Percentiles rank a stretch among this genome's conserved stretches.
Evolutionary conservation across 2,329 filamentous ascomycete genomes (phyloP).

Genomic region (Fusarium decemcellulare): DNA sequence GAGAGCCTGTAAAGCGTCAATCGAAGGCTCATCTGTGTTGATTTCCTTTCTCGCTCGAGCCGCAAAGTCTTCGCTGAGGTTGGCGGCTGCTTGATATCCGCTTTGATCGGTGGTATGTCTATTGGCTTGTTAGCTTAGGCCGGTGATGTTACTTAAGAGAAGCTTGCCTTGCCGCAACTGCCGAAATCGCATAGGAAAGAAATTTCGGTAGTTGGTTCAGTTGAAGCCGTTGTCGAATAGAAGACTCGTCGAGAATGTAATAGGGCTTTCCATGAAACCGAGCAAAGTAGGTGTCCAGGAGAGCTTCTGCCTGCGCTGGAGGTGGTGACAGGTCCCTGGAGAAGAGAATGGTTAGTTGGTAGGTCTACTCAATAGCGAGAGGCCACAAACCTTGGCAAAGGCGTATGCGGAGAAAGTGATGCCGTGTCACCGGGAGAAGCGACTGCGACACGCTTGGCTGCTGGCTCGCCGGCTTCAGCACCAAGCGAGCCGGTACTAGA

Average conservation of each 20-base stretch:
- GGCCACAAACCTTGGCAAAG: slow-evolving; percentile 39
- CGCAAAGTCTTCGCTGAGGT: slow-evolving; percentile 80
- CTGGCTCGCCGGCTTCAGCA: slow-evolving; percentile 51
- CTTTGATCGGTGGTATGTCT: slow-evolving; percentile 78
- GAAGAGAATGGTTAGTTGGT: slow-evolving; percentile 21
- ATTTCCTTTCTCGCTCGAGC: slow-evolving; percentile 77
- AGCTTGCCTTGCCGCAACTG: slow-evolving; percentile 72
- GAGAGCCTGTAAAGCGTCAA: slow-evolving; percentile 83
- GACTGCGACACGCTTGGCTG: slow-evolving; percentile 57
- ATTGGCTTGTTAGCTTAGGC: slow-evolving; percentile 8
- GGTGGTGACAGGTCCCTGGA: slow-evolving; percentile 62
- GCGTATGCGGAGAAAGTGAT: slow-evolving; percentile 46
- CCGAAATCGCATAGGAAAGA: slow-evolving; percentile 70
- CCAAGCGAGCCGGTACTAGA: slow-evolving; percentile 43
- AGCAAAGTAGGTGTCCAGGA: slow-evolving; percentile 85
- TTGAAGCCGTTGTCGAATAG: slow-evolving; percentile 79
- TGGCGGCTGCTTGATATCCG: slow-evolving; percentile 77
- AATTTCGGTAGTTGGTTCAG: slow-evolving; percentile 74
- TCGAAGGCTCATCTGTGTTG: slow-evolving; percentile 84
- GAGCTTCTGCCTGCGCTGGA: slow-evolving; percentile 68
- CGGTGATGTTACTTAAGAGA: not conserved
- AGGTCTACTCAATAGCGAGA: not conserved
- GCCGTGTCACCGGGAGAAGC: slow-evolving; percentile 45
- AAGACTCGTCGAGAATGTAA: slow-evolving; percentile 83
- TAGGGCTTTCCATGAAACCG: slow-evolving; percentile 87